A percentile compares a stretch with the other conserved stretches of the same genome.
Evolutionary conservation across 2,329 filamentous ascomycete genomes (phyloP).

Genomic region (Fusarium sp.): DNA sequence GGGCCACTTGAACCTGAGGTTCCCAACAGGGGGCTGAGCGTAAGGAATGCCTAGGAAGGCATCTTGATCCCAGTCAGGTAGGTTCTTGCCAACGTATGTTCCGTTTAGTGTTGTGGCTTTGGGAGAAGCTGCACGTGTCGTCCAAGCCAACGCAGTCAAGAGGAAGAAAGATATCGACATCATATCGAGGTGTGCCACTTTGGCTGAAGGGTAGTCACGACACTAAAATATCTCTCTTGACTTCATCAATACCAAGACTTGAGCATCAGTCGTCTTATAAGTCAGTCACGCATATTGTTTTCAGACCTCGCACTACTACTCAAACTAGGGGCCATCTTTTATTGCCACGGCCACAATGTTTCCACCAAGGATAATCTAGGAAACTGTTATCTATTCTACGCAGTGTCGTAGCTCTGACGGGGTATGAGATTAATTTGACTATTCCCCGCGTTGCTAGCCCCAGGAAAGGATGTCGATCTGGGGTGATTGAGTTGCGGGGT

Average conservation of each 20-base stretch:
- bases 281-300: neutral
- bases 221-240: too few species aligned
- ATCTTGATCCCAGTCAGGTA: conserved; percentile 50
- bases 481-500: conserved; percentile 11
- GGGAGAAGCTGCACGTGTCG: conserved; percentile 6
- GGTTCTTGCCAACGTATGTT: conserved; percentile 45
- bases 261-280: conserved; percentile 1
- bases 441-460: conserved; percentile 11
- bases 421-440: neutral
- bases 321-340: neutral
- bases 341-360: neutral
- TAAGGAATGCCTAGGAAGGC: conserved; percentile 54
- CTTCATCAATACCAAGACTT: neutral
- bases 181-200: neutral
- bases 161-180: neutral
- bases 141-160: neutral
- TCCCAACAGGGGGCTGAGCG: conserved; percentile 51
- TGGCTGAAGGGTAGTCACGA: neutral
- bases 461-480: conserved; percentile 8
- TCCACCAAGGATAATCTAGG: conserved; percentile 30
- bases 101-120: conserved; percentile 40
- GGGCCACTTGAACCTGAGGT: conserved; percentile 51
- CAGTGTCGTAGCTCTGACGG: neutral
- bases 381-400: neutral
- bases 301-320: neutral